Base-by-base conservation (phyloP, 176 grass and related monocot species). In the Puya raimondii region DNA sequence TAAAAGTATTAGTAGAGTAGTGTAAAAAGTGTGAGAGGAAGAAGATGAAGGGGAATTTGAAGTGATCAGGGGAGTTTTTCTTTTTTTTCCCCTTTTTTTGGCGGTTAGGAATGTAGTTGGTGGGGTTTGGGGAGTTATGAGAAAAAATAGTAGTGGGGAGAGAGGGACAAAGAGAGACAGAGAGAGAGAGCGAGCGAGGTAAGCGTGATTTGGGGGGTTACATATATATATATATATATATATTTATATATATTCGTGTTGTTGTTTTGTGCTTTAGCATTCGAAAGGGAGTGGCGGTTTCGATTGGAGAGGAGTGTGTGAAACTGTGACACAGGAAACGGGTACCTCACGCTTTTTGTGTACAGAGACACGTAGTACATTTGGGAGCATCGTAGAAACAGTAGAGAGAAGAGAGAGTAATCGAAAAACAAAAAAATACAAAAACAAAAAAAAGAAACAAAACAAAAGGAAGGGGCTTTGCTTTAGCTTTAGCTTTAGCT, bases 31-130 rank as follows among this genome's bases (percentile, higher is more conserved):
- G 33, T 42, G 33, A 42, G 33, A 42, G 4, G 4, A 42, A 42
- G 33, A 25, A 25, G 27, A 21, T 15, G 1, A 0, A 11, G 64
- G 42, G 23, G 14, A 21, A 58, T 85, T 87, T 76, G 63, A 87
- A 84, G 50, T 18, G 53, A 29, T 27, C 5, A 42, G n/a, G 4
- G 33, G 33, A 29, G 27, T 29, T 6, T 18, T 20, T 18, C 2
- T 20, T 9, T 7, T 59, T 18, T 21, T 10, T 21, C 15, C 9
- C 6, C 2, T 20, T 61, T 20, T 20, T 80, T 80, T 61, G 73
- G 81, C 81, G 74, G 70, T 65, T 80, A 75, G 23, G 64, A 18
- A 42, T 42, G 33, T 61, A 22, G 56, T 61, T 42, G 20, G 65
- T 64, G n/a, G 16, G 26, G 69, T 20, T 49, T 27, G 48, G 20